Evolutionary conservation across 768 basidiomycete species (phyloP).

Genomic region (Psilocybe cubensis): DNA sequence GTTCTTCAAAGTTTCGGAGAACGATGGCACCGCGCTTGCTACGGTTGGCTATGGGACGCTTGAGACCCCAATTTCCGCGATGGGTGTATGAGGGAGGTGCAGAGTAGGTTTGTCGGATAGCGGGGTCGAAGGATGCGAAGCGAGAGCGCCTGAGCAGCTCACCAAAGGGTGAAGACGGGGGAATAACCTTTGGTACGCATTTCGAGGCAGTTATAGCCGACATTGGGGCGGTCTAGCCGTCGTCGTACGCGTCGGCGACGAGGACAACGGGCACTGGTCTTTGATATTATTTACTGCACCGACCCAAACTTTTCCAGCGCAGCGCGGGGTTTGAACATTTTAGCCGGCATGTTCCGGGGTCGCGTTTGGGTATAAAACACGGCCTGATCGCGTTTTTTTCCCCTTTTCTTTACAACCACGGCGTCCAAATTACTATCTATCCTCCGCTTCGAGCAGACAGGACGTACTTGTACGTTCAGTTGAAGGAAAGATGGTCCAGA

Average conservation of each 20-base stretch:
- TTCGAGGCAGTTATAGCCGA: conserved; percentile 22
- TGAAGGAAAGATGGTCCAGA: conserved; percentile 82
- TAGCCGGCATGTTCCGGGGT: conserved; percentile 17
- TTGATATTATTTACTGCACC: neutral
- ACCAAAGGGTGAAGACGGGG: conserved; percentile 70
- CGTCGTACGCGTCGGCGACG: conserved; percentile 12
- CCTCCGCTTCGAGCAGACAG: conserved; percentile 40
- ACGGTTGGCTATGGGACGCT: conserved; percentile 75
- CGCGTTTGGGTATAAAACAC: conserved; percentile 34
- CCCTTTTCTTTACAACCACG: conserved; percentile 42
- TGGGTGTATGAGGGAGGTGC: conserved; percentile 69
- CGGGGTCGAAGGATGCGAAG: conserved; percentile 79
- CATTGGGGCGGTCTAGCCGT: conserved; percentile 17
- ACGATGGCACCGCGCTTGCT: conserved; percentile 67
- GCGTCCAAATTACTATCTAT: conserved; percentile 85
- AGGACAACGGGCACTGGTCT: neutral
- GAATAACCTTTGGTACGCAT: conserved; percentile 22
- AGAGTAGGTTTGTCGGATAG: conserved; percentile 78
- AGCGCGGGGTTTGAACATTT: conserved; percentile 18
- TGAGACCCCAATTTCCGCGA: conserved; percentile 85
- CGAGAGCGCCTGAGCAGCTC: conserved; percentile 80
- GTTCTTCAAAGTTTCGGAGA: conserved; percentile 70
- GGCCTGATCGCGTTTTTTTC: conserved; percentile 1
- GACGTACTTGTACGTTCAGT: conserved; percentile 27
- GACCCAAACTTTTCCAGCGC: conserved; percentile 15